Evolutionary conservation across 2,329 filamentous ascomycete genomes (phyloP), one percentile per base, ranked within the genome.

Genomic region (Emergomyces pasteurianus): DNA sequence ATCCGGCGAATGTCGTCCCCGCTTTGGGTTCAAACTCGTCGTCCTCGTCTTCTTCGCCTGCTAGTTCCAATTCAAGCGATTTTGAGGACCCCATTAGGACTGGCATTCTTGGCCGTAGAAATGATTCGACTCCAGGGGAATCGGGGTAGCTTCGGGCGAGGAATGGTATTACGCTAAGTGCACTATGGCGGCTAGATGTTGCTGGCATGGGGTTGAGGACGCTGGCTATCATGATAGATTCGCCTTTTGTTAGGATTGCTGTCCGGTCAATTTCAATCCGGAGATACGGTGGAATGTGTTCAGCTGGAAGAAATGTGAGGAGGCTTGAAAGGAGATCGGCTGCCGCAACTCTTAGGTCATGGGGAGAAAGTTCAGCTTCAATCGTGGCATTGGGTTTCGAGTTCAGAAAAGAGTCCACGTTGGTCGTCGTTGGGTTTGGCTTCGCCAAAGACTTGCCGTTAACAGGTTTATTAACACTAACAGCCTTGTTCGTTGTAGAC

Each of bases 261-360:
- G 89, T 89, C 65, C 89, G 87, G 69, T 96, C 90, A 64, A 96
- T 80, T 56, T 90, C 83, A 12, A 86, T 83, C 58, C 92, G 86
- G 23, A 90, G 71, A 1, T 87, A 83, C 9, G 86, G 83, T n/a
- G 87, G 82, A 43, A 95, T 75, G 69, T 84, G 80, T 57, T 84
- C 79, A 60, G 87, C 83, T 1, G 87, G 85, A 2, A 94, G 74
- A 61, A 80, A 79, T 21, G 80, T 80, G 23, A 95, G 78, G 1
- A 89, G 73, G 5, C 78, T 67, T 4, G 83, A 78, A 14, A 96
- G 79, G 18, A 96, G 80, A 7, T 70, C 65, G 14, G 77, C 75
- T 0, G 90, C 88, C 10, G 86, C 80, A 12, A 72, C 68, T 54
- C 79, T 73, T 62, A 90, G 80, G 1, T 75, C 74, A 0, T 75